A percentile compares a stretch with the other conserved stretches of the same genome.
These are phyloP conservation scores for Ceriops zippeliana DNA, from an alignment of 345 rosid species.

Conservation along the genomic window DNA sequence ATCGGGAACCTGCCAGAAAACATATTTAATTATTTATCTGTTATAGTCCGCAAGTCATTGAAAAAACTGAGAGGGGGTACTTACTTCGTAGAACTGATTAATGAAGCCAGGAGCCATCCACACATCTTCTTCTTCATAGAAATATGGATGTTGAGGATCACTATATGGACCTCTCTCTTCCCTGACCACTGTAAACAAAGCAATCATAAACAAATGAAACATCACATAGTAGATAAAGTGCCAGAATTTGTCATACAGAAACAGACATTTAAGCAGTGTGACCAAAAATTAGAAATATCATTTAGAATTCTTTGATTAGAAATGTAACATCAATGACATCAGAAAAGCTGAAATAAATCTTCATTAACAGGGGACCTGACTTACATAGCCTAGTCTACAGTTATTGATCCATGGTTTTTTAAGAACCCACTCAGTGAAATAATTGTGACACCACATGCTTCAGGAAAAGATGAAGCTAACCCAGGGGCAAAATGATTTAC, in stretches of 20 bases:
- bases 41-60: slow-evolving; percentile 5
- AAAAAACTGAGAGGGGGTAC: slow-evolving; percentile 13
- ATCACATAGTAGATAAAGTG: background rate
- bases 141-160: slow-evolving; percentile 91
- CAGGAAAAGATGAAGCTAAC: too few relatives aligned
- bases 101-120: slow-evolving; percentile 99
- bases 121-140: slow-evolving; percentile 87
- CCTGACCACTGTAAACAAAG: slow-evolving; percentile 67
- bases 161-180: slow-evolving; percentile 85
- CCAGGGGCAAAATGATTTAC: too few relatives aligned
- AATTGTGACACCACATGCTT: too few relatives aligned
- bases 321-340: too few relatives aligned
- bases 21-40: slow-evolving; percentile 8
- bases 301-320: too few relatives aligned
- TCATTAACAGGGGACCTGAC: too few relatives aligned
- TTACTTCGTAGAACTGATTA: slow-evolving; percentile 81
- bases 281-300: background rate
- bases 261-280: background rate
- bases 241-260: background rate
- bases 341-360: too few relatives aligned
- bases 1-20: slow-evolving; percentile 68
- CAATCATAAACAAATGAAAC: background rate
- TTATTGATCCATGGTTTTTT: too few relatives aligned
- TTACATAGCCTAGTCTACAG: too few relatives aligned
- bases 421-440: too few relatives aligned